Evolutionary conservation across 176 grass and related monocot genomes (phyloP).

Genomic region (Raddia distichophylla): DNA sequence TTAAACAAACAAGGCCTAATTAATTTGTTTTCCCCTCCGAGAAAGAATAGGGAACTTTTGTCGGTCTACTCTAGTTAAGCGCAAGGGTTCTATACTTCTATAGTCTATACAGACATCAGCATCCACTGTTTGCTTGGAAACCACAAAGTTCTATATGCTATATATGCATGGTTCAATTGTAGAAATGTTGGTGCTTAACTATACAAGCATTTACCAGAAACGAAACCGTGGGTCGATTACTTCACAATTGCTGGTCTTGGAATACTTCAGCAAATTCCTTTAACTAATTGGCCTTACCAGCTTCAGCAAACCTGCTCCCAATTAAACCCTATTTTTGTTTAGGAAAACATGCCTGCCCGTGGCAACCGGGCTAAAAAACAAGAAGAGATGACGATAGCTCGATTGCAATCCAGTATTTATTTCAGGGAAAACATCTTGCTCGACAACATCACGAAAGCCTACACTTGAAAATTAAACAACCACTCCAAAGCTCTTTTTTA

Average conservation of each 20-base stretch:
- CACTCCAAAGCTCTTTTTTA: too few relatives aligned
- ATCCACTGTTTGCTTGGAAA: constrained; percentile 17
- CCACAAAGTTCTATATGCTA: neutral
- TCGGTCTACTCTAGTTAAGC: neutral
- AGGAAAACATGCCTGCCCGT: neutral
- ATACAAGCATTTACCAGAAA: constrained; percentile 16
- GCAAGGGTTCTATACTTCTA: neutral
- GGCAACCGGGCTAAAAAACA: neutral
- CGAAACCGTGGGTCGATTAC: neutral
- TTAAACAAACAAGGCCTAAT: too few relatives aligned
- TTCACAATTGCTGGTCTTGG: constrained; percentile 7
- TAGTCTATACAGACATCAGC: neutral
- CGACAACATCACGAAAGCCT: neutral
- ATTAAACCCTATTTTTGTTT: neutral
- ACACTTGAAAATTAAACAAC: too few relatives aligned
- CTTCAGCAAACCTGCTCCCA: neutral
- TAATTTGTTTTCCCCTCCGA: neutral
- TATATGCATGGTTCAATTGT: neutral
- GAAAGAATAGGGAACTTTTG: neutral
- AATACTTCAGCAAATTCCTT: neutral
- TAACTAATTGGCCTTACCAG: neutral
- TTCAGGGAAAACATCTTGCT: neutral
- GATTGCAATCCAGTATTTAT: neutral
- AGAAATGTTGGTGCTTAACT: constrained; percentile 3
- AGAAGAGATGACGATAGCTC: neutral